Percentiles rank a stretch among this genome's conserved stretches.
These are phyloP conservation scores for Amanita rubescens DNA, from an alignment of 768 basidiomycete species.

Conservation along the genomic window DNA sequence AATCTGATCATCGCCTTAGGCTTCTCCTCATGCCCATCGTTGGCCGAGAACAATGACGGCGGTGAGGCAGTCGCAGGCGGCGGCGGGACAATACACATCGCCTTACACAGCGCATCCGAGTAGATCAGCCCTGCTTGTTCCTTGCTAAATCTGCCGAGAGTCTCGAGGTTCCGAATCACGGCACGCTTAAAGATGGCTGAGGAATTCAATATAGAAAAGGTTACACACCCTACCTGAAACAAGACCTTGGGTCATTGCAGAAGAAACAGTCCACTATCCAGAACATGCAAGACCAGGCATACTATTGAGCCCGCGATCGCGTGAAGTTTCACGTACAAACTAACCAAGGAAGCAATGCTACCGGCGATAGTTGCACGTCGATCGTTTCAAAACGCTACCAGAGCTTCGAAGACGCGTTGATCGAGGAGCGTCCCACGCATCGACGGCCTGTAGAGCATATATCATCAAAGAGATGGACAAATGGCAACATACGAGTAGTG, in stretches of 20 bases:
- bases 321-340: no score
- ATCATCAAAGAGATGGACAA: not conserved
- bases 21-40: no score
- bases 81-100: constrained; percentile 72
- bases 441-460: no score
- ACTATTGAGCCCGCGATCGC: constrained; percentile 47
- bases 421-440: no score
- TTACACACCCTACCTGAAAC: constrained; percentile 99
- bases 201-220: constrained; percentile 48
- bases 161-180: constrained; percentile 79
- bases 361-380: constrained; percentile 94
- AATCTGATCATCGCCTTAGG: no score
- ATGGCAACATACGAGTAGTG: constrained; percentile 72
- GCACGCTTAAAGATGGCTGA: constrained; percentile 82
- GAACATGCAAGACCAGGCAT: constrained; percentile 97
- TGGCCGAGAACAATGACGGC: constrained; percentile 46
- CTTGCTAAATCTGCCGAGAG: constrained; percentile 67
- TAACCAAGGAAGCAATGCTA: constrained; percentile 97
- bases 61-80: constrained; percentile 46
- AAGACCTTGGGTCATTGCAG: constrained; percentile 97
- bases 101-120: constrained; percentile 82
- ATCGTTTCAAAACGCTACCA: constrained; percentile 86
- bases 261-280: no score
- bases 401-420: no score
- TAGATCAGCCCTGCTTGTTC: constrained; percentile 89